Evolutionary conservation across 441 rosid genomes (phyloP), one percentile per base, ranked within the genome.

Genomic region (Pelargonium fulgidum): DNA sequence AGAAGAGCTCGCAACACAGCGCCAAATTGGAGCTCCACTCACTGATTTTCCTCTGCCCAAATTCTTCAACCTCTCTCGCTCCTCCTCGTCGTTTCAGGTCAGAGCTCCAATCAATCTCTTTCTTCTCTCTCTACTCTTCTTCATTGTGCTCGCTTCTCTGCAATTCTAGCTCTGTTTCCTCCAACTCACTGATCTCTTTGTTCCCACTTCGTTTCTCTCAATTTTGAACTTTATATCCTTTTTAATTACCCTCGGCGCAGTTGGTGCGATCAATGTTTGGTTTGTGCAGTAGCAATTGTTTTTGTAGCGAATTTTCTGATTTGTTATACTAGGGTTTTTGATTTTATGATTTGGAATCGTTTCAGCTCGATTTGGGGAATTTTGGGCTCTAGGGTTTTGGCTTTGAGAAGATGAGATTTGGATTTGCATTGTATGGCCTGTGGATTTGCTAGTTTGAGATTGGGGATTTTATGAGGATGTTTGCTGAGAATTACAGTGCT

Each of bases 381-480:
- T 77, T 62, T 80, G 84, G 78, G 86, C 83, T 72, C 81, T 82
- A 83, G 92, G 93, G 92, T 85, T 90, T 85, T 70, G 73, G 77
- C 71, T 67, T n/a, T 61, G 68, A 47, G 48, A 78, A 74, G 68
- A 84, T 88, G 90, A 80, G 83, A 85, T 82, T 89, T 83, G 83
- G 84, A 66, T 82, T 82, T 77, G 81, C 89, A 81, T 79, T 83
- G 82, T 83, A 65, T 76, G 78, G 84, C 72, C 75, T 80, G 75
- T 39, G 77, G 78, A 78, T 69, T 20, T 68, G 62, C 78, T 73
- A 70, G 75, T 62, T 76, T 70, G 70, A 13, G 48, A 56, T 41
- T 59, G 3, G 50, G 70, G 71, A 22, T 42, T 52, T 4, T 20
- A 17, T 59, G 33, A 17, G 64, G 64, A 22, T 59, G 29, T 59